Conservation (phyloP, 164 flowering plant genomes). For the Tinospora cordifolia region DNA sequence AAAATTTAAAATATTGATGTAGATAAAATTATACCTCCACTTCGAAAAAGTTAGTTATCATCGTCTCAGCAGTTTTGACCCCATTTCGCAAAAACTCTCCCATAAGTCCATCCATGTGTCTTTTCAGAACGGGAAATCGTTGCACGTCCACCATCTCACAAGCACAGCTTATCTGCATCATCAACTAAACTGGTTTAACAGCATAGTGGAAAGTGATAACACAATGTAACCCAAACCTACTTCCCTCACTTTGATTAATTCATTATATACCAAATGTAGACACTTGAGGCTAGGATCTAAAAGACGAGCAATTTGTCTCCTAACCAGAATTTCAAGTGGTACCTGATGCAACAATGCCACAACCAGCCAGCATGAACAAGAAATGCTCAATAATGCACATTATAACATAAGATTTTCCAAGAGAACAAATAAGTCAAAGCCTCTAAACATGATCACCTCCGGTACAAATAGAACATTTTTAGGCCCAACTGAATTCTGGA, state of each 20-base stretch:
- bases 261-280: conserved; percentile 43
- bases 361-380: neutral
- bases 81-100: conserved; percentile 41
- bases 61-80: conserved; percentile 39
- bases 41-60: conserved; percentile 41
- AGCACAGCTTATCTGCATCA: conserved; percentile 41
- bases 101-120: conserved; percentile 43
- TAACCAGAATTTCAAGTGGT: conserved; percentile 52
- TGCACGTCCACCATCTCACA: conserved; percentile 40
- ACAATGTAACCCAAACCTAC: neutral
- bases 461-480: conserved; percentile 47
- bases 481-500: conserved; percentile 56
- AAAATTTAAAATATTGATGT: neutral
- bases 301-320: conserved; percentile 49
- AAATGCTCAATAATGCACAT: neutral
- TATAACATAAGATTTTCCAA: neutral
- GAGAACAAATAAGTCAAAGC: neutral
- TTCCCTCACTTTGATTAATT: conserved; percentile 42
- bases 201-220: neutral
- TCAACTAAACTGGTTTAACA: conserved; percentile 1
- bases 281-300: conserved; percentile 63
- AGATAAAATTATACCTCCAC: conserved; percentile 39
- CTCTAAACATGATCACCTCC: conserved; percentile 23
- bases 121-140: conserved; percentile 47
- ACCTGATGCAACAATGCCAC: conserved; percentile 24